Conservation (phyloP, 345 rosid species). For the Populus alba region DNA sequence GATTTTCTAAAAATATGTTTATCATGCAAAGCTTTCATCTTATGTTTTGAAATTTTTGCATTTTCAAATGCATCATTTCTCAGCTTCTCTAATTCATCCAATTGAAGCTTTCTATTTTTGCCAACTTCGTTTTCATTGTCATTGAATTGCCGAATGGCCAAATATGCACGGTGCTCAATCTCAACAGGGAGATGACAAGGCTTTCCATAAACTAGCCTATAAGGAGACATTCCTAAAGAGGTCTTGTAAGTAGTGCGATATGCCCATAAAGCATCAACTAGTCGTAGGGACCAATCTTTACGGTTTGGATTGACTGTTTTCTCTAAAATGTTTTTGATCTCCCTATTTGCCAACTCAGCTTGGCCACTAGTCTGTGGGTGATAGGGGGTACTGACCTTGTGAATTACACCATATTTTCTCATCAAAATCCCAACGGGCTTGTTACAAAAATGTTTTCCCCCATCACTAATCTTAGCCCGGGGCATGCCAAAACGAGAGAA, state of each 20-base stretch:
- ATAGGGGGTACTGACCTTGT: not conserved
- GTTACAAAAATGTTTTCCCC: not conserved
- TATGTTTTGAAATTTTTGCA: not conserved
- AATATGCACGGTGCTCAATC: not conserved
- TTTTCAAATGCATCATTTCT: not conserved
- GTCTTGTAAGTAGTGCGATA: not conserved
- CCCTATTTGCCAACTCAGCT: not conserved
- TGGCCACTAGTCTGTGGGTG: not conserved
- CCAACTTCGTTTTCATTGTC: not conserved
- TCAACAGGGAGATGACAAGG: not conserved
- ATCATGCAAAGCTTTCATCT: not conserved
- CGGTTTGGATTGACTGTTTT: not conserved
- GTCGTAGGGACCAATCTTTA: not conserved
- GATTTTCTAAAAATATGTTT: too few species aligned
- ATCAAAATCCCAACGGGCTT: not conserved
- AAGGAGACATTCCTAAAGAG: not conserved
- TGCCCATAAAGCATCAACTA: not conserved
- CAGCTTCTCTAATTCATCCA: not conserved
- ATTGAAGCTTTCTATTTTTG: not conserved
- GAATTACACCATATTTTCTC: not conserved
- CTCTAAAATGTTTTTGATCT: not conserved
- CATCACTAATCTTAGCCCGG: not conserved
- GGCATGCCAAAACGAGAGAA: not conserved
- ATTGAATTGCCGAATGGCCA: not conserved
- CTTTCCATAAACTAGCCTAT: not conserved